Conservation (phyloP, 371 early-diverging fungal genomes). For the Mucor mucedo region DNA sequence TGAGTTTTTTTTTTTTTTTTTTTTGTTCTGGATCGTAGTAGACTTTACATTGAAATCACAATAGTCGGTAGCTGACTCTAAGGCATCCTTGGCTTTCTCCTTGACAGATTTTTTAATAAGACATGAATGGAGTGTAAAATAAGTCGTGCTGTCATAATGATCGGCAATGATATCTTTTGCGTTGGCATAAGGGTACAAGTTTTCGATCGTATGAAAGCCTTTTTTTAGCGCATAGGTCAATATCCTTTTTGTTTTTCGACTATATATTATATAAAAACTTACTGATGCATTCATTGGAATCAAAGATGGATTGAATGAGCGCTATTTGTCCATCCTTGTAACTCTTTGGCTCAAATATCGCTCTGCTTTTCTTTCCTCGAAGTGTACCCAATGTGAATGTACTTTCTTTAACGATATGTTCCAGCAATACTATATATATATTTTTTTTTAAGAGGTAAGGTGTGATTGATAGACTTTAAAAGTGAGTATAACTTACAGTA, state of each 20-base stretch:
- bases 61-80: constrained; percentile 11
- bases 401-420: constrained; percentile 19
- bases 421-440: constrained; percentile 26
- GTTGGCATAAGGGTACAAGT: constrained; percentile 19
- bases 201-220: constrained; percentile 23
- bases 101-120: constrained; percentile 21
- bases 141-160: constrained; percentile 4
- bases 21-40: background rate
- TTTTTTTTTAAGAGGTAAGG: background rate
- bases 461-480: background rate
- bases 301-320: constrained; percentile 26
- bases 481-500: constrained; percentile 21
- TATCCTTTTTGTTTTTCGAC: background rate
- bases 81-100: constrained; percentile 4
- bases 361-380: constrained; percentile 29
- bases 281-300: constrained; percentile 30
- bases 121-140: constrained; percentile 19
- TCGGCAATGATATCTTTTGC: constrained; percentile 24
- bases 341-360: constrained; percentile 25
- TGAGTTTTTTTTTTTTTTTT: background rate
- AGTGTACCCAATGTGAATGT: constrained; percentile 8
- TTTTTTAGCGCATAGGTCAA: background rate
- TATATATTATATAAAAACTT: constrained; percentile 4
- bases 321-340: constrained; percentile 24
- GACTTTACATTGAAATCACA: constrained; percentile 29